These are phyloP conservation scores for Polytrichum formosum DNA, from an alignment of 225 moss, liverwort and hornwort species.

Conservation along the genomic window DNA sequence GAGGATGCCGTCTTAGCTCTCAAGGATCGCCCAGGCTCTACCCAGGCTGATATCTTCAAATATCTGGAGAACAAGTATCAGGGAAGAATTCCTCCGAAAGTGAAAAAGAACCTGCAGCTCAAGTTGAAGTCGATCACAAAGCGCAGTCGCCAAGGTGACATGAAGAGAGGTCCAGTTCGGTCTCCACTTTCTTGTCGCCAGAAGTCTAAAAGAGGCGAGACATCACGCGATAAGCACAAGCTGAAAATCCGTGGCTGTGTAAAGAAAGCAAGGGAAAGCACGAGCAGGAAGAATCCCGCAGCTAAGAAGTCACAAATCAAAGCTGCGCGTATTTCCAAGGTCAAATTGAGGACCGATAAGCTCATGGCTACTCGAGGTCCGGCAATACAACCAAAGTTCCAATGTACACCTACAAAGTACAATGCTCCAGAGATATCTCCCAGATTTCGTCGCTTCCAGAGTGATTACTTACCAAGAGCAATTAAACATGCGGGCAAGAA, in stretches of 20 bases:
- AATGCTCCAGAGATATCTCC: not conserved
- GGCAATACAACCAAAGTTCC: not conserved
- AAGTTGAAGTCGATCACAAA: slow-evolving; percentile 28
- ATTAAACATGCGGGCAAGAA: not conserved
- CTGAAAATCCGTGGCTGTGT: no score
- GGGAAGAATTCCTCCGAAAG: slow-evolving; percentile 24
- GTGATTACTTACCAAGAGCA: not conserved
- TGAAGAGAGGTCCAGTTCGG: not conserved
- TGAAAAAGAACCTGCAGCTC: slow-evolving; percentile 30
- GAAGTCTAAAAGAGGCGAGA: no score
- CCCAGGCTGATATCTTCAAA: slow-evolving; percentile 35
- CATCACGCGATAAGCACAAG: no score
- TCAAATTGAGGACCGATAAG: not conserved
- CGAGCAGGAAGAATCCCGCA: no score
- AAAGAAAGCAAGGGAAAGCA: no score
- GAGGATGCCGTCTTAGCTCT: slow-evolving; percentile 42
- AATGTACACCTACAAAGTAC: not conserved
- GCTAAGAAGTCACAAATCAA: not conserved
- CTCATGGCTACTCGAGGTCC: not conserved
- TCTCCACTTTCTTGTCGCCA: no score
- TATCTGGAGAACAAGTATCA: slow-evolving; percentile 53
- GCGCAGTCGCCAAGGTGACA: not conserved
- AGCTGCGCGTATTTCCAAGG: not conserved
- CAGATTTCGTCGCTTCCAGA: not conserved
- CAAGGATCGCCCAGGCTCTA: slow-evolving; percentile 54